Evolutionary conservation across 108 stramenopile species (phyloP), one percentile per base, ranked within the genome.

Genomic region (Cyclotella cryptica): DNA sequence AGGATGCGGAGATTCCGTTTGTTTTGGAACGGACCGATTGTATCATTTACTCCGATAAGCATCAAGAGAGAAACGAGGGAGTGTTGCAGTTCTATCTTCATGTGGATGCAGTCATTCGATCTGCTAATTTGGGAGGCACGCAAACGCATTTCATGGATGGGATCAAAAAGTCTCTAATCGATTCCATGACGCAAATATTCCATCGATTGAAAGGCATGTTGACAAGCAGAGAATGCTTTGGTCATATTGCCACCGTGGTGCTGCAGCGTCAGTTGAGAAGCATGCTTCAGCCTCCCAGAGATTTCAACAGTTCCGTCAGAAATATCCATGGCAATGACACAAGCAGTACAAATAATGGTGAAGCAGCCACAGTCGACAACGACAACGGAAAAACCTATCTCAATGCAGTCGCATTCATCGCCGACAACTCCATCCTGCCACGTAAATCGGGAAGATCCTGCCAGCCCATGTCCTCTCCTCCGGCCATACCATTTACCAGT

Each of bases 401-500:
- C 35, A 77, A 93, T 43, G 88, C 87, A 17, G 88, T 96, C 3
- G 91, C 91, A 22, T 96, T 96, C 75, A 80, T 96, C 28, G 88
- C 92, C 28, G 81, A 96, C 71, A 88, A 88, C 17, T 86, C 91
- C 26, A 84, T 96, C 72, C 52, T 96, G 26, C 95, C 95, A 27
- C 88, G 95, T 44, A 90, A 87, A 77, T 90, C 86, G 63, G 95
- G 95, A 26, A 90, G 89, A 18, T 88, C 82, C 26, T 46, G 83
- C 42, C 68, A 76, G 8, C 95, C 95, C 55, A 96, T 96, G 95
- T 47, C 80, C 11, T 88, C 84, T 62, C 89, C 90, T 10, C 90
- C 91, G 10, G 89, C 92, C 0, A 59, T 96, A 13, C 92, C 95
- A 18, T 96, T 93, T 68, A 13, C 41, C 6, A 84, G 89, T 27